phyloP scores from a whole-genome alignment of 2,329 filamentous ascomycete genomes.

The Aspergillus ibericus region DNA sequence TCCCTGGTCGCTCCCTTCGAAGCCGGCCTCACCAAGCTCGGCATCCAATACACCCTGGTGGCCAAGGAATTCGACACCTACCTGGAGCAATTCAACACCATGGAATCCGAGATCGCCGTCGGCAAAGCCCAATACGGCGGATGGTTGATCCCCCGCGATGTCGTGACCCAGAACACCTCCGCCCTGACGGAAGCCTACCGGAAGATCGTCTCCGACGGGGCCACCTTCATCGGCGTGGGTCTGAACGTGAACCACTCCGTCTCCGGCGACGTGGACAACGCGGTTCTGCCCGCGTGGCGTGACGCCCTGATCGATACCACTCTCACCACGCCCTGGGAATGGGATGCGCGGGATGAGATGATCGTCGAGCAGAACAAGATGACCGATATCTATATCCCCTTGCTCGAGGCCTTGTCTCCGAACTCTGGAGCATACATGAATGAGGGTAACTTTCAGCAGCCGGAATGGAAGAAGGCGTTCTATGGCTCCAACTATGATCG shows the following conservation, averaged over 20 bases:
- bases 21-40: background rate
- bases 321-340: constrained; percentile 2
- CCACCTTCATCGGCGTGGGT: constrained; percentile 3
- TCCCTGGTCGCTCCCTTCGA: background rate
- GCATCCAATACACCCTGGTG: background rate
- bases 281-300: constrained; percentile 1
- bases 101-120: constrained; percentile 5
- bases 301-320: constrained; percentile 5
- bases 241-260: background rate
- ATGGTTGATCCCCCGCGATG: background rate
- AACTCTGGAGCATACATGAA: constrained; percentile 13
- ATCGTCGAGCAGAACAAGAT: constrained; percentile 2
- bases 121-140: constrained; percentile 6
- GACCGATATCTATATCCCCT: background rate
- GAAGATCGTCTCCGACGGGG: background rate
- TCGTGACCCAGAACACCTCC: background rate
- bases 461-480: constrained; percentile 6
- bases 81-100: constrained; percentile 2
- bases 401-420: background rate
- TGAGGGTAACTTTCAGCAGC: constrained; percentile 12
- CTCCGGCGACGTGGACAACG: constrained; percentile 1
- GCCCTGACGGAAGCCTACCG: constrained; percentile 1
- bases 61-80: constrained; percentile 2
- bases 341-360: background rate
- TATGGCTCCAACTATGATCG: constrained; percentile 9